A percentile compares a stretch with the other conserved stretches of the same genome.
Conservation (phyloP, 768 basidiomycete genomes). For the Coprinellus micaceus region DNA sequence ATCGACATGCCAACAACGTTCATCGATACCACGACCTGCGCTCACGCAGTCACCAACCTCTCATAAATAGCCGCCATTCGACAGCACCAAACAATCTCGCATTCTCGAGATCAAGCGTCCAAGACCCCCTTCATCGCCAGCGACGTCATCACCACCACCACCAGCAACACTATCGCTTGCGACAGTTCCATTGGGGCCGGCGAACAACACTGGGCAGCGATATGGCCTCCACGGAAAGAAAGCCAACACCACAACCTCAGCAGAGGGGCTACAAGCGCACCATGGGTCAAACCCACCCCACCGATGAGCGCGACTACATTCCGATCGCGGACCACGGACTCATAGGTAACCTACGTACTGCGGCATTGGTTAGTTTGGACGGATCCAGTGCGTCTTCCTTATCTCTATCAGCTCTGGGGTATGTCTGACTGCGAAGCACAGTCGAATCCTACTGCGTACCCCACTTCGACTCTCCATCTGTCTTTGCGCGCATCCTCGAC, state of each 20-base stretch:
- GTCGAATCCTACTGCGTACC: constrained; percentile 93
- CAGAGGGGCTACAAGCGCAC: constrained; percentile 22
- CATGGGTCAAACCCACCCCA: constrained; percentile 56
- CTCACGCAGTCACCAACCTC: no score
- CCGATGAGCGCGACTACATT: constrained; percentile 60
- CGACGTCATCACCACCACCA: background rate
- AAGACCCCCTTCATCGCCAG: background rate
- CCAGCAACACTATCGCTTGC: no score
- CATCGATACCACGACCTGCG: no score
- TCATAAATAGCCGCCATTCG: no score
- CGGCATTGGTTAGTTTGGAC: constrained; percentile 78
- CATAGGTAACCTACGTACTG: constrained; percentile 84
- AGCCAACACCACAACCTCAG: background rate
- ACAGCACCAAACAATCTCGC: no score
- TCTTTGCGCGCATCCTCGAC: constrained; percentile 87
- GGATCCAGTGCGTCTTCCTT: constrained; percentile 59
- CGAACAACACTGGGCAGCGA: background rate
- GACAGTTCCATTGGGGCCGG: background rate
- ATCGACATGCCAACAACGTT: no score
- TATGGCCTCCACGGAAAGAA: background rate
- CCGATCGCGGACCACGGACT: constrained; percentile 78
- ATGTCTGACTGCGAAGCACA: constrained; percentile 22
- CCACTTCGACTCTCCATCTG: constrained; percentile 89
- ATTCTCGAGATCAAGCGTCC: no score
- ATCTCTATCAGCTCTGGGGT: background rate